phyloP scores from a whole-genome alignment of 179 eudicot genomes.

The Vitellaria paradoxa region DNA sequence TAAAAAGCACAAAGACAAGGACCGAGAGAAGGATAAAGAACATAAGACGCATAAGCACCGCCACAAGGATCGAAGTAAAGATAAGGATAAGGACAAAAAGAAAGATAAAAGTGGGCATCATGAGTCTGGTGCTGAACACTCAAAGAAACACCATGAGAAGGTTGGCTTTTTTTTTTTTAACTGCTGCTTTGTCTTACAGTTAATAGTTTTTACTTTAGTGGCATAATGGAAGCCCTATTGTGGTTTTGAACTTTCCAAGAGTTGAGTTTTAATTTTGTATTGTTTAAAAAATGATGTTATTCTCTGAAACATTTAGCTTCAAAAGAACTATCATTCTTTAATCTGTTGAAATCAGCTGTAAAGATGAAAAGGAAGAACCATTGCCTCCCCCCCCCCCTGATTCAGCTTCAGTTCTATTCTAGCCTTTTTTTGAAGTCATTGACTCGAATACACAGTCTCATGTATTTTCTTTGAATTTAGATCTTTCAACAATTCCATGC shows the following conservation, averaged over 20 bases:
- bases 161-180: conserved; percentile 27
- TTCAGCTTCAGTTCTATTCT: neutral
- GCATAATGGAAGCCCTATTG: neutral
- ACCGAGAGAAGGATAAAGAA: conserved; percentile 87
- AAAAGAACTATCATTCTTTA: neutral
- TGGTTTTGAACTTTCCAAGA: neutral
- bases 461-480: neutral
- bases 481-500: neutral
- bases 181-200: too few relatives aligned
- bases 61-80: conserved; percentile 95
- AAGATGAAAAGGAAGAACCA: neutral
- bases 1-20: conserved; percentile 84
- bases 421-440: conserved; percentile 1
- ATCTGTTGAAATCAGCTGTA: neutral
- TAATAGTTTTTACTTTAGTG: too few relatives aligned
- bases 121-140: conserved; percentile 68
- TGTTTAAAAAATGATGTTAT: neutral
- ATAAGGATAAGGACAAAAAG: conserved; percentile 89
- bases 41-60: conserved; percentile 96
- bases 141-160: conserved; percentile 90
- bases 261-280: conserved; percentile 2
- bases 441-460: neutral
- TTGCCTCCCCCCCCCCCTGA: neutral
- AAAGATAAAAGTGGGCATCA: conserved; percentile 74
- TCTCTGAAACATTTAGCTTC: neutral